These are phyloP conservation scores for Trichoderma brevicompactum DNA, from an alignment of 2,329 filamentous ascomycete species.

Conservation along the genomic window DNA sequence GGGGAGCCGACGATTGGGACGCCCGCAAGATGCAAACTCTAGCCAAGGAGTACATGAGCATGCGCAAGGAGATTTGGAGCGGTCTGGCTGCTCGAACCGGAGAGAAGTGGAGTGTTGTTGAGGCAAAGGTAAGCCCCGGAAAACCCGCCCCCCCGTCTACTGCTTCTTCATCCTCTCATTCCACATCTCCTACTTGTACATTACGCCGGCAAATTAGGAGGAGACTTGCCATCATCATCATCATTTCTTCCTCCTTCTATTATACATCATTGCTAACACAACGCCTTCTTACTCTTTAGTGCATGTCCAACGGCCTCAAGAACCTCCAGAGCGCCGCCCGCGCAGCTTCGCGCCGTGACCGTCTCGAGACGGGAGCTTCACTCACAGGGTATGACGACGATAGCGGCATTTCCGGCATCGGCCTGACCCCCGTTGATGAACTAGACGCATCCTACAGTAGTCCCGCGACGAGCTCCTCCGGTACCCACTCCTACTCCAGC, in stretches of 20 bases:
- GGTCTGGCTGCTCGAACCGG: constrained; percentile 72
- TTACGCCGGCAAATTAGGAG: neutral
- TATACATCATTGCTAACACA: constrained; percentile 27
- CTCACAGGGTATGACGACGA: constrained; percentile 66
- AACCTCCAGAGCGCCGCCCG: constrained; percentile 74
- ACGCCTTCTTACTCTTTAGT: constrained; percentile 53
- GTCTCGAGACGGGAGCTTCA: constrained; percentile 50
- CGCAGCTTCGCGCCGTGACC: constrained; percentile 67
- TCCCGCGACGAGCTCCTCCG: constrained; percentile 54
- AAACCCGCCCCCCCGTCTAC: neutral
- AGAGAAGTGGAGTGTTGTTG: constrained; percentile 79
- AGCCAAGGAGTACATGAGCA: constrained; percentile 76
- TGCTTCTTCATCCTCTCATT: neutral
- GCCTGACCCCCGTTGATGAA: constrained; percentile 63
- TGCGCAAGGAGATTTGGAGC: constrained; percentile 82
- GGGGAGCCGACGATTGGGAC: constrained; percentile 78
- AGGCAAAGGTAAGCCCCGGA: constrained; percentile 58
- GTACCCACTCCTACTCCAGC: constrained; percentile 48
- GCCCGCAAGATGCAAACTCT: constrained; percentile 73
- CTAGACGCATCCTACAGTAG: constrained; percentile 62
- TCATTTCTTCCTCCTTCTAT: neutral
- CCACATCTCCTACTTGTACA: neutral
- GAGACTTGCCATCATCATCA: neutral
- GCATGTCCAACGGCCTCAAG: constrained; percentile 82
- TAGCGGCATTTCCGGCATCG: constrained; percentile 68